These are phyloP conservation scores for Backusella parvicylindrica DNA, from an alignment of 192 early-diverging fungal species.

Conservation along the genomic window DNA sequence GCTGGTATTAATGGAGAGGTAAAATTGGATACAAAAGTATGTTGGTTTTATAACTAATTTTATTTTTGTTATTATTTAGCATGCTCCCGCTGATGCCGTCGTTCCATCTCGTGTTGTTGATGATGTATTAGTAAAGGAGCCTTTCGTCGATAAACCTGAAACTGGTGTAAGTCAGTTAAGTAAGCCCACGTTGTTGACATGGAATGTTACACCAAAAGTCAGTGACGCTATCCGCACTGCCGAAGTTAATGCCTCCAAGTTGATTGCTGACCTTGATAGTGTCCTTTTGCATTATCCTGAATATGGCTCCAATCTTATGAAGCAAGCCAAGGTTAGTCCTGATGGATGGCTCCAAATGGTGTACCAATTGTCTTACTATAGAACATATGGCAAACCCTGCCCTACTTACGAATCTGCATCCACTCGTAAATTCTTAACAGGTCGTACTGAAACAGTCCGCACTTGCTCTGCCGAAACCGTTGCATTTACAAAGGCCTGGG, in stretches of 20 bases:
- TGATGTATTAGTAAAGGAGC: slow-evolving; percentile 63
- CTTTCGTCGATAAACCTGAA: not conserved
- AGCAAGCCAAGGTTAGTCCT: slow-evolving; percentile 75
- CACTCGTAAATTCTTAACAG: slow-evolving; percentile 68
- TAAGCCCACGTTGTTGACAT: slow-evolving; percentile 64
- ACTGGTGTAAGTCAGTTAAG: slow-evolving; percentile 33
- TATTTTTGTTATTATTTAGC: slow-evolving; percentile 38
- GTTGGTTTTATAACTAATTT: not conserved
- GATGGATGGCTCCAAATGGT: slow-evolving; percentile 93
- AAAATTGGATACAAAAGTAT: not conserved
- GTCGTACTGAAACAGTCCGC: slow-evolving; percentile 91
- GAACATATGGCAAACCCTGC: slow-evolving; percentile 63
- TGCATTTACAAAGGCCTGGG: slow-evolving; percentile 73
- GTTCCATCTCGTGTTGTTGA: slow-evolving; percentile 81
- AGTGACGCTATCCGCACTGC: slow-evolving; percentile 58
- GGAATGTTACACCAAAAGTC: slow-evolving; percentile 60
- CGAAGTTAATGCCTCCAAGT: slow-evolving; percentile 52
- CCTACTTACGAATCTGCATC: slow-evolving; percentile 81
- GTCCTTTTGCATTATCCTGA: slow-evolving; percentile 63
- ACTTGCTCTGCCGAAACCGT: slow-evolving; percentile 74
- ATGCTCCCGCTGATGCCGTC: slow-evolving; percentile 90
- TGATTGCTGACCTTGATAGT: slow-evolving; percentile 72
- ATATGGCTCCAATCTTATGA: slow-evolving; percentile 86
- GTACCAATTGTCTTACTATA: slow-evolving; percentile 80
- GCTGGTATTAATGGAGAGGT: slow-evolving; percentile 93